Conservation (phyloP, 805 yeast genomes). For the Suhomyces canberraensis region DNA sequence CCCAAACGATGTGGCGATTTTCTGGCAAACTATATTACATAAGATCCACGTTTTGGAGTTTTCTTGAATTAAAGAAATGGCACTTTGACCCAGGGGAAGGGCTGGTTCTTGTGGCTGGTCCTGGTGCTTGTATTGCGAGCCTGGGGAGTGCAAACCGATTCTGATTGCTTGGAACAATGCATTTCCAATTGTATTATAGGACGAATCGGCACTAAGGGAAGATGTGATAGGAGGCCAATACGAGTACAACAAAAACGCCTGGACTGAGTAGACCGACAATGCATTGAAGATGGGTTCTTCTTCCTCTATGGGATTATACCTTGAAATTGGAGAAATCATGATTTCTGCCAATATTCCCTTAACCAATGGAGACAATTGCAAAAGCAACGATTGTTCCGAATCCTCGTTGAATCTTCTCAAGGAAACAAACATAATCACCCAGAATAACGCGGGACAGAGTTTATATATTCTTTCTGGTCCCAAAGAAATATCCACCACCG, state of each 20-base stretch:
- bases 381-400: slow-evolving; percentile 42
- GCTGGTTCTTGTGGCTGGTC: not conserved
- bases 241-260: slow-evolving; percentile 83
- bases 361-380: slow-evolving; percentile 62
- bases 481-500: slow-evolving; percentile 75
- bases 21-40: slow-evolving; percentile 86
- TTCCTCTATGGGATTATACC: slow-evolving; percentile 73
- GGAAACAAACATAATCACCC: slow-evolving; percentile 89
- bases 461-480: slow-evolving; percentile 82
- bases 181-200: slow-evolving; percentile 92
- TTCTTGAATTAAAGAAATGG: slow-evolving; percentile 48
- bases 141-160: slow-evolving; percentile 79
- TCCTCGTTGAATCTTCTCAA: slow-evolving; percentile 47
- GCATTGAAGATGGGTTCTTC: slow-evolving; percentile 84
- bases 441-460: slow-evolving; percentile 83
- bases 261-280: slow-evolving; percentile 90
- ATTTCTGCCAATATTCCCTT: slow-evolving; percentile 81
- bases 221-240: slow-evolving; percentile 97
- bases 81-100: not conserved
- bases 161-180: slow-evolving; percentile 92
- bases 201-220: slow-evolving; percentile 89
- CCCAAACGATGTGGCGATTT: slow-evolving; percentile 89
- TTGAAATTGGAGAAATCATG: slow-evolving; percentile 83
- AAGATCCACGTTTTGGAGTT: slow-evolving; percentile 91
- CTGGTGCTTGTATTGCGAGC: slow-evolving; percentile 1